Evolutionary conservation across 495 filamentous ascomycete genomes (phyloP).

Genomic region (Podospora comata): DNA sequence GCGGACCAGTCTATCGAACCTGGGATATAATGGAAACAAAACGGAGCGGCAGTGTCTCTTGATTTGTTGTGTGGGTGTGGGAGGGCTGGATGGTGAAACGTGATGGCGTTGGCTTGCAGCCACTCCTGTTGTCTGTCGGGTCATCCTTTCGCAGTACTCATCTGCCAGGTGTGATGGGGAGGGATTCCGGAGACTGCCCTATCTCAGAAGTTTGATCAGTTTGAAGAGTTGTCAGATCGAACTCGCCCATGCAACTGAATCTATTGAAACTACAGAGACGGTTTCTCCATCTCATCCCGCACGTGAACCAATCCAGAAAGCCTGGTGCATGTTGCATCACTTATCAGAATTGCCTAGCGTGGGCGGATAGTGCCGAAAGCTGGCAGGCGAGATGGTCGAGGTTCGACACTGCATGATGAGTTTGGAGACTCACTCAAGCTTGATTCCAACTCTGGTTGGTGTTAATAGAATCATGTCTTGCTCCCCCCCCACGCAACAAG

Average conservation of each 20-base stretch:
- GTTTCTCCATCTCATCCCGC: neutral
- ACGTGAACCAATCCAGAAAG: neutral
- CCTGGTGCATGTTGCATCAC: neutral
- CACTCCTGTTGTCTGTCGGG: slow-evolving; percentile 17
- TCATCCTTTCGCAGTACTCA: slow-evolving; percentile 3
- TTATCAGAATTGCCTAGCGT: neutral
- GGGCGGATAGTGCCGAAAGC: slow-evolving; percentile 11
- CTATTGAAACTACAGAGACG: neutral
- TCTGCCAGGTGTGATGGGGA: neutral
- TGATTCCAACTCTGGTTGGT: neutral
- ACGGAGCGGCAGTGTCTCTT: neutral
- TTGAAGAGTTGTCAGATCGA: neutral
- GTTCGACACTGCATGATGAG: neutral
- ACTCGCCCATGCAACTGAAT: neutral
- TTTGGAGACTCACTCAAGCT: no score
- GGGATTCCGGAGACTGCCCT: neutral
- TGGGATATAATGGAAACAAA: slow-evolving; percentile 2
- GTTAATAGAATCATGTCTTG: neutral
- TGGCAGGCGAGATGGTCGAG: neutral
- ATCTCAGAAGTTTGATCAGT: neutral
- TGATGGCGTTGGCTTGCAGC: slow-evolving; percentile 16
- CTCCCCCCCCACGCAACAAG: neutral
- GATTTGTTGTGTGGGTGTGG: neutral
- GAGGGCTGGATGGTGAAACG: slow-evolving; percentile 24
- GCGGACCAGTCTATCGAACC: neutral